Evolutionary conservation across 2,329 filamentous ascomycete genomes (phyloP).

Genomic region (Alternaria ventricosa): DNA sequence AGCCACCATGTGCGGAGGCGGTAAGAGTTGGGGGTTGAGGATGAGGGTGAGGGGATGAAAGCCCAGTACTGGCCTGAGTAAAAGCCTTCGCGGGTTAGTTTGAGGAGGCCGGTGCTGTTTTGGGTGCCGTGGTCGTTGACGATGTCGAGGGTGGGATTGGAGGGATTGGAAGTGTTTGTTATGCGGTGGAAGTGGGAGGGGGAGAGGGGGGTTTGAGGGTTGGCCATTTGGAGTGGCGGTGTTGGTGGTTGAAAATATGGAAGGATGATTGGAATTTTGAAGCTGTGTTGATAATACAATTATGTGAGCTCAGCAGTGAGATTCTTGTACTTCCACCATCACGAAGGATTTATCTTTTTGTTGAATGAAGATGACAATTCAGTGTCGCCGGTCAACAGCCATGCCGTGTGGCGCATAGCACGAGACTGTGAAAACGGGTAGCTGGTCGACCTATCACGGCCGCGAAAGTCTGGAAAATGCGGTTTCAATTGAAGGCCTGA

Average conservation of each 20-base stretch:
- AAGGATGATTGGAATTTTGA: background rate
- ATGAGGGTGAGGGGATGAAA: conserved; percentile 21
- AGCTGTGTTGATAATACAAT: background rate
- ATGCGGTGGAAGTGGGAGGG: background rate
- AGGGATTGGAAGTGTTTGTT: background rate
- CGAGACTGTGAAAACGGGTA: background rate
- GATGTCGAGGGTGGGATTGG: background rate
- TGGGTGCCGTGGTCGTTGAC: background rate
- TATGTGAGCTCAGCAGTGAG: background rate
- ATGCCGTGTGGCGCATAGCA: background rate
- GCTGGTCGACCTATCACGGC: background rate
- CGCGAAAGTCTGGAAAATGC: no score
- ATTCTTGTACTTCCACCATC: background rate
- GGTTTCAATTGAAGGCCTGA: background rate
- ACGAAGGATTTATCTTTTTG: background rate
- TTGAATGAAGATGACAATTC: background rate
- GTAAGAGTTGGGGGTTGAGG: conserved; percentile 19
- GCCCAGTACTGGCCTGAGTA: conserved; percentile 37
- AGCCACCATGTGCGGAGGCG: conserved; percentile 29
- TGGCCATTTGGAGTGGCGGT: background rate
- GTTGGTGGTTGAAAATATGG: background rate
- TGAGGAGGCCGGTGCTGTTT: background rate
- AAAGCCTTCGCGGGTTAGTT: conserved; percentile 19
- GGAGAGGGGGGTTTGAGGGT: background rate
- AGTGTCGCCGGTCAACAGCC: background rate